Evolutionary conservation across 129 eudicot genomes (phyloP), one percentile per base, ranked within the genome.

Genomic region (Logfia minima): DNA sequence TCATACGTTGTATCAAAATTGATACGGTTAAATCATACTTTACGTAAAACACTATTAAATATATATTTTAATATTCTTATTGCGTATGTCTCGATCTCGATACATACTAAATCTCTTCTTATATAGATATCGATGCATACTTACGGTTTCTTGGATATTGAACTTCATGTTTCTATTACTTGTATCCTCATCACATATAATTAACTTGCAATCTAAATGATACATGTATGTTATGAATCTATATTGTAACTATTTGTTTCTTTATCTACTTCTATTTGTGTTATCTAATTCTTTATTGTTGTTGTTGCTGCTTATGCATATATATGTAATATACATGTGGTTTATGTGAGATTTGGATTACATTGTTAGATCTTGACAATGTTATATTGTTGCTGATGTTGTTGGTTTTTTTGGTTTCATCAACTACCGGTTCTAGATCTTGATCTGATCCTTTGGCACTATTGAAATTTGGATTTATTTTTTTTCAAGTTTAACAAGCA

Each of bases 321-420:
- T 32, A 31, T 64, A n/a, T 22, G 21, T 13, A 8, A 13, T 16
- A 61, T 80, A 59, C 41, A 14, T 34, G 11, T 34, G 29, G 11
- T 59, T 34, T 29, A 31, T 82, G 66, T 0, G 62, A 32, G 9
- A 18, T 35, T 22, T 0, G 68, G 75, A 53, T 72, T 79, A 73
- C 73, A 72, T 79, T 79, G 0, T n/a, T 63, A 64, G 83, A 79
- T 79, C 83, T 72, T 65, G 68, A 34, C 65, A 23, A 66, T 16
- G 56, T 55, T 19, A 41, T 74, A 22, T 74, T 74, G 22, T 2
- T 43, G 51, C 17, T 10, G 16, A 43, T 43, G 51, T 43, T 43
- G 4, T 43, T 64, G 14, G 41, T 9, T 16, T 9, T 16, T 73
- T 64, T 64, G 68, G 72, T 71, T 4, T 45, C 59, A 79, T 72